Evolutionary conservation across 2,329 filamentous ascomycete genomes (phyloP).

Genomic region (Dothideomycetes sp.): DNA sequence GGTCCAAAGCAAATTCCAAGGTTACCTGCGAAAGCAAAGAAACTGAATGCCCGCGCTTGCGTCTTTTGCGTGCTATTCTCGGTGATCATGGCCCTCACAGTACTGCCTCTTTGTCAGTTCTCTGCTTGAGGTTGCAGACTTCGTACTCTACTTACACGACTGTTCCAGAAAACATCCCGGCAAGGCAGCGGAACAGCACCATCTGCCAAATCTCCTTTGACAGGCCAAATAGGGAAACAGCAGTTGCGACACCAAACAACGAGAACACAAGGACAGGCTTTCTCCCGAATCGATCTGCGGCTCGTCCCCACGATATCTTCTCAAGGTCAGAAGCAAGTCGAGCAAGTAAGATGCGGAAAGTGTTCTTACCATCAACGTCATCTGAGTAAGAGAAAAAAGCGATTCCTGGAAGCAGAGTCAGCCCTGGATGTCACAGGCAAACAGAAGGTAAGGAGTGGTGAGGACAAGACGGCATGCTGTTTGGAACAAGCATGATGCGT

Average conservation of each 20-base stretch:
- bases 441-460: neutral
- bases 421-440: too few species aligned
- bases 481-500: too few species aligned
- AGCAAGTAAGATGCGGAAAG: too few species aligned
- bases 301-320: constrained; percentile 61
- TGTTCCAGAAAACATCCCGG: constrained; percentile 63
- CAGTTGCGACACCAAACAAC: constrained; percentile 50
- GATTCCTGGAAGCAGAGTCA: constrained; percentile 30
- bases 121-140: neutral
- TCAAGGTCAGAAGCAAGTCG: too few species aligned
- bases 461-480: too few species aligned
- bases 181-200: constrained; percentile 59
- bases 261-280: constrained; percentile 62
- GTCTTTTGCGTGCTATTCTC: constrained; percentile 61
- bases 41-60: constrained; percentile 63
- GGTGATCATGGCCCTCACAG: constrained; percentile 65
- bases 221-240: constrained; percentile 57
- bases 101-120: constrained; percentile 19
- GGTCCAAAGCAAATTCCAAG: constrained; percentile 65
- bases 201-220: constrained; percentile 60
- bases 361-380: constrained; percentile 70
- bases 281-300: constrained; percentile 57
- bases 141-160: constrained; percentile 36
- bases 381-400: constrained; percentile 64
- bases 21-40: constrained; percentile 66